These are phyloP conservation scores for Hypocrella siamensis DNA, from an alignment of 2,329 filamentous ascomycete species.

Conservation along the genomic window DNA sequence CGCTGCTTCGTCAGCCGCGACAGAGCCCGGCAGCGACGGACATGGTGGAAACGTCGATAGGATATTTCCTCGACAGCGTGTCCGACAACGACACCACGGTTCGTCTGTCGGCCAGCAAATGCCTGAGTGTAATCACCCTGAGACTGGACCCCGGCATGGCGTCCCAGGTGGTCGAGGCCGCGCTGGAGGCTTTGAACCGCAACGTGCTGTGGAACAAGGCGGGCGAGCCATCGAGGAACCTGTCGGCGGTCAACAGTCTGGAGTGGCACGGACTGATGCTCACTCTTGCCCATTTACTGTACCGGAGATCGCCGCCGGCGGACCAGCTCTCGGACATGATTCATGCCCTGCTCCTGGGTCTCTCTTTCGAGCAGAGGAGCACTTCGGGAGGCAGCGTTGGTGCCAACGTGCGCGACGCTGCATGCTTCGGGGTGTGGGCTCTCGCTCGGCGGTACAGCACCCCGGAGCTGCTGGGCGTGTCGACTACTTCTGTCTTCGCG, in stretches of 20 bases:
- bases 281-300: conserved; percentile 73
- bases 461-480: conserved; percentile 52
- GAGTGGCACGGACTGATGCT: conserved; percentile 89
- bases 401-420: conserved; percentile 83
- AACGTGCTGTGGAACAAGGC: conserved; percentile 39
- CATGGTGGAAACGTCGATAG: conserved; percentile 66
- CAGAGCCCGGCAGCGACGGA: conserved; percentile 28
- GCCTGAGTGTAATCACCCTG: conserved; percentile 71
- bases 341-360: conserved; percentile 58
- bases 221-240: conserved; percentile 32
- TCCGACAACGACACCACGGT: conserved; percentile 86
- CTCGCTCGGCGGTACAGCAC: conserved; percentile 77
- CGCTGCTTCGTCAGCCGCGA: conserved; percentile 40
- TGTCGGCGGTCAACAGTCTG: conserved; percentile 63
- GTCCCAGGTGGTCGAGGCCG: conserved; percentile 71
- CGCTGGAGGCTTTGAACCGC: conserved; percentile 52
- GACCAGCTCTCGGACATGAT: conserved; percentile 58
- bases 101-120: conserved; percentile 80
- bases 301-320: conserved; percentile 64
- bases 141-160: conserved; percentile 71
- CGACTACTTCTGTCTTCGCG: conserved; percentile 27
- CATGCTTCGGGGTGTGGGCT: conserved; percentile 93
- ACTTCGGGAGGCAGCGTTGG: conserved; percentile 75
- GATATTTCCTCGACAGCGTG: conserved; percentile 61
- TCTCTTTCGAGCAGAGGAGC: conserved; percentile 79